Evolutionary conservation across 2,329 filamentous ascomycete genomes (phyloP).

Genomic region (Aspergillus sp.): DNA sequence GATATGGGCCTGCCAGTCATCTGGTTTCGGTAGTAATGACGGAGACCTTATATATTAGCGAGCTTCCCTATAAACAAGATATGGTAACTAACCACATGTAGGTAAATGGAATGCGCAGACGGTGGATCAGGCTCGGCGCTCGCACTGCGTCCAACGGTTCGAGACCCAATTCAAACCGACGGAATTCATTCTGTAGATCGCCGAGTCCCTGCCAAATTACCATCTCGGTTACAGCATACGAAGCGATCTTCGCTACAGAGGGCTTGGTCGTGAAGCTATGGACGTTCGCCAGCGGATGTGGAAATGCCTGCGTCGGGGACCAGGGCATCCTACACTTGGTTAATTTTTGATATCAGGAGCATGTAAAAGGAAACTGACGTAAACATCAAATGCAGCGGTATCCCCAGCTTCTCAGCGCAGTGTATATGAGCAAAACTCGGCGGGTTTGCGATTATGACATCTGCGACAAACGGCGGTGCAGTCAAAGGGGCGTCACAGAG

Average conservation of each 20-base stretch:
- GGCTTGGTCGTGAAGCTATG: slow-evolving; percentile 70
- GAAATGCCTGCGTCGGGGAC: slow-evolving; percentile 79
- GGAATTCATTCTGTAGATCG: slow-evolving; percentile 63
- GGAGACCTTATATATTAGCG: slow-evolving; percentile 54
- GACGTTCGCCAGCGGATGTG: slow-evolving; percentile 80
- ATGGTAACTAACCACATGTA: slow-evolving; percentile 67
- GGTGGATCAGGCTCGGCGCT: slow-evolving; percentile 74
- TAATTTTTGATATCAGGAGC: background rate
- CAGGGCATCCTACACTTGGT: slow-evolving; percentile 67
- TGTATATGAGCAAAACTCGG: slow-evolving; percentile 74
- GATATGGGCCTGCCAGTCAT: slow-evolving; percentile 63
- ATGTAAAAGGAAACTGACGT: slow-evolving; percentile 54
- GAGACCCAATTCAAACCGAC: slow-evolving; percentile 63
- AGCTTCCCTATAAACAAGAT: background rate
- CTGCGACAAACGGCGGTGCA: slow-evolving; percentile 70
- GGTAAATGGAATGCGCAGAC: slow-evolving; percentile 75
- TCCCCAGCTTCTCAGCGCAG: slow-evolving; percentile 73
- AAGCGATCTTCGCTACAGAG: slow-evolving; percentile 72
- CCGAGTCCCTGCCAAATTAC: slow-evolving; percentile 88
- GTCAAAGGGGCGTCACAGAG: slow-evolving; percentile 44
- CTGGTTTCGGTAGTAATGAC: slow-evolving; percentile 70
- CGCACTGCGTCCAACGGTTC: slow-evolving; percentile 75
- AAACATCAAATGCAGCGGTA: slow-evolving; percentile 81
- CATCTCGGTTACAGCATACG: slow-evolving; percentile 79
- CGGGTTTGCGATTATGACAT: slow-evolving; percentile 78